Percentiles rank a stretch among this genome's conserved stretches.
Evolutionary conservation across 179 eudicot species (phyloP).

Genomic region (Actinidia chinensis): DNA sequence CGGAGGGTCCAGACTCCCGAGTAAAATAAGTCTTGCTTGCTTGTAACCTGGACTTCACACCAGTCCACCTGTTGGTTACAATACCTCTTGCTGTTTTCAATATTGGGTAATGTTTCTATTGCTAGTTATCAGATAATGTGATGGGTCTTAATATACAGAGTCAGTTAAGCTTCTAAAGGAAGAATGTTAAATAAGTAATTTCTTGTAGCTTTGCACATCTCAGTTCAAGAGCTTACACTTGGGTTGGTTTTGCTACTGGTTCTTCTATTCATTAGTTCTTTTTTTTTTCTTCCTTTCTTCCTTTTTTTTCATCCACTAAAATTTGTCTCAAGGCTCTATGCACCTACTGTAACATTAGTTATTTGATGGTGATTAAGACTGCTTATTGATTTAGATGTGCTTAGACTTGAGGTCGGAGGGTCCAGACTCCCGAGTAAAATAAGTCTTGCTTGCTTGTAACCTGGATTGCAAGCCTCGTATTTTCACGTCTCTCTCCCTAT

Average conservation of each 20-base stretch:
- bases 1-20: neutral
- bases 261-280: neutral
- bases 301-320: neutral
- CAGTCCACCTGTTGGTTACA: slow-evolving; percentile 27
- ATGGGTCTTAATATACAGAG: neutral
- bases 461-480: neutral
- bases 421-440: neutral
- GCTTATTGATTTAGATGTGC: neutral
- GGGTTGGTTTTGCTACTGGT: neutral
- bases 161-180: neutral
- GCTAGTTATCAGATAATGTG: neutral
- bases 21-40: neutral
- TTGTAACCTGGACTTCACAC: slow-evolving; percentile 12
- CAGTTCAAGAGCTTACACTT: neutral
- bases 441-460: neutral
- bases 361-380: neutral
- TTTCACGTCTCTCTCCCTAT: neutral
- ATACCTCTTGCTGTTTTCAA: slow-evolving; percentile 80
- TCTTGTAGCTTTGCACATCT: neutral
- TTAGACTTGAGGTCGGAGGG: neutral
- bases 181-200: neutral
- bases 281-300: neutral
- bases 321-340: neutral
- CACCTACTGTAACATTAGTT: neutral
- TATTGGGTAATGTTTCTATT: slow-evolving; percentile 59